phyloP scores from a whole-genome alignment of 345 rosid genomes.

The Toxicodendron radicans region DNA sequence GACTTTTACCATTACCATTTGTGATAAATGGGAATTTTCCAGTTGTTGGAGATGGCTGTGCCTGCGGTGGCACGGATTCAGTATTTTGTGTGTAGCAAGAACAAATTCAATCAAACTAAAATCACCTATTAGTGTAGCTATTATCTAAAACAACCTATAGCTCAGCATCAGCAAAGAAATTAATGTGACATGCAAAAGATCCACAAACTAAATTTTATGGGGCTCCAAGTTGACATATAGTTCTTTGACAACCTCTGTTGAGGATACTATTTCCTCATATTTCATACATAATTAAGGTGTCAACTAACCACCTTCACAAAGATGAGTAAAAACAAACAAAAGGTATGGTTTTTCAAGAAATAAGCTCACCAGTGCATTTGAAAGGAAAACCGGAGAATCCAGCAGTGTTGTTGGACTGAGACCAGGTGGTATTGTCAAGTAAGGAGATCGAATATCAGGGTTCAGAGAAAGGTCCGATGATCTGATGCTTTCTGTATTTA shows the following conservation, averaged over 20 bases:
- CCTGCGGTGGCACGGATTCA: conserved; percentile 46
- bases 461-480: conserved; percentile 50
- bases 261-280: background rate
- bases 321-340: conserved; percentile 4
- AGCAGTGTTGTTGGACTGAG: conserved; percentile 88
- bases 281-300: background rate
- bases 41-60: conserved; percentile 90
- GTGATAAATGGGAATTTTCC: conserved; percentile 74
- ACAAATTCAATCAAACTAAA: conserved; percentile 10
- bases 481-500: conserved; percentile 73
- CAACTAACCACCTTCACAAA: background rate
- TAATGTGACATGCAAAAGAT: background rate
- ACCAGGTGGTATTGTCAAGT: conserved; percentile 80
- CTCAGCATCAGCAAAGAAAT: conserved; percentile 7
- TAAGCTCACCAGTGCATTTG: conserved; percentile 64
- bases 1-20: conserved; percentile 36
- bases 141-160: background rate
- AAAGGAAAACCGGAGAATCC: conserved; percentile 84
- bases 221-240: background rate
- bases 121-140: background rate
- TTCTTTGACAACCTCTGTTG: background rate
- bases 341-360: conserved; percentile 1
- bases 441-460: conserved; percentile 55
- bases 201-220: background rate
- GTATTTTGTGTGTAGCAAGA: conserved; percentile 9